Percentiles rank a stretch among this genome's conserved stretches.
Evolutionary conservation across 2,329 filamentous ascomycete genomes (phyloP).

Genomic region (Ilyonectria sp.): DNA sequence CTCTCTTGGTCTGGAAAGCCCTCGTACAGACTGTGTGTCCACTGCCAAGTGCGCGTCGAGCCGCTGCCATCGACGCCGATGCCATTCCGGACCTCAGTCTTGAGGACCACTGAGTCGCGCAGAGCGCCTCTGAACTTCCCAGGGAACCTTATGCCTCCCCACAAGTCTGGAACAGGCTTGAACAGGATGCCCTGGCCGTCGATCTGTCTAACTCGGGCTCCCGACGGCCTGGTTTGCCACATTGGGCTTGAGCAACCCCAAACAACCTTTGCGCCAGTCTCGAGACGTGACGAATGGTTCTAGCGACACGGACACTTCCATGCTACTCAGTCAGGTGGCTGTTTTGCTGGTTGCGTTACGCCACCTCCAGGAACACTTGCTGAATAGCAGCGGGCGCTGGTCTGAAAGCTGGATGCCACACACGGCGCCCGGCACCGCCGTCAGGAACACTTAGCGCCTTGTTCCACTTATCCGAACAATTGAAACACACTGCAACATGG

Average conservation of each 20-base stretch:
- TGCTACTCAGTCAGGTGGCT: background rate
- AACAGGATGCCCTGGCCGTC: background rate
- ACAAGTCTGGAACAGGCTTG: conserved; percentile 15
- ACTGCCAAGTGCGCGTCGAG: background rate
- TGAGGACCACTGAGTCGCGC: background rate
- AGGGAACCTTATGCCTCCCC: conserved; percentile 23
- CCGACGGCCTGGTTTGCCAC: background rate
- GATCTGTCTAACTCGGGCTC: conserved; percentile 3
- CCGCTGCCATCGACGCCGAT: background rate
- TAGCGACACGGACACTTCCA: background rate
- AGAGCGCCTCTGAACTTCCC: background rate
- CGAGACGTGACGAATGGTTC: background rate
- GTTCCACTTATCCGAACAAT: conserved; percentile 24
- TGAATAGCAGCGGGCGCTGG: background rate
- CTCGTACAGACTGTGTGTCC: background rate
- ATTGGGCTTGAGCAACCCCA: background rate
- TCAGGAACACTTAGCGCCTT: background rate
- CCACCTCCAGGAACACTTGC: conserved; percentile 3
- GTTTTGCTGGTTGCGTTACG: background rate
- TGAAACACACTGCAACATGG: conserved; percentile 12
- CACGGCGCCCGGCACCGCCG: conserved; percentile 3
- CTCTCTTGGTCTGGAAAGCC: background rate
- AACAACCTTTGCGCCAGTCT: conserved; percentile 19
- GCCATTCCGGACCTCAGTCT: background rate
- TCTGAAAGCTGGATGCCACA: conserved; percentile 8